Base-by-base conservation (phyloP, 2,329 filamentous ascomycete genomes). In the Pseudogymnoascus sp. region DNA sequence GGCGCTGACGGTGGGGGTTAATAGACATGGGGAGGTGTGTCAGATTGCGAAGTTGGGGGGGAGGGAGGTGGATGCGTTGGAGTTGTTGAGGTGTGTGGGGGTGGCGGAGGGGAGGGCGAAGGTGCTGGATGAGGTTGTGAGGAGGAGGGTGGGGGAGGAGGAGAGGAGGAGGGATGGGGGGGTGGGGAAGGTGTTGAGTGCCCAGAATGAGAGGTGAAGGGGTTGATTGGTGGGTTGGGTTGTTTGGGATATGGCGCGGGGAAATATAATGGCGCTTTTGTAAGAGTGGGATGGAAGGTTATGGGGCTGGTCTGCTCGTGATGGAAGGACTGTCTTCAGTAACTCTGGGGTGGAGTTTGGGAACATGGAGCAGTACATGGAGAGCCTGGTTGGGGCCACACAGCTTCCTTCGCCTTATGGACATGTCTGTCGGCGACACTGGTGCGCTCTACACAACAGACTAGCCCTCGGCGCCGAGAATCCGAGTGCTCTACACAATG, bases 41-140 rank as follows among this genome's bases (percentile, higher is more conserved):
- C 91, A 96, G 76, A 84, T 97, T 65, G 88, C 92, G 31, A 99
- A 99, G 78, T 85, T 95, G 64, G 93, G 93, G 23, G 95, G 95
- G 26, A 82, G 84, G 19, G 84, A 92, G 0, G 84, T 96, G 11
- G 90, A 97, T 74, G 92, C 93, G 1, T 79, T 93, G 65, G 80
- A 83, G 35, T 78, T 97, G 68, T 79, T 99, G 68, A 84, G 87
- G 69, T 96, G 90, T 76, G 87, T 89, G 1, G 86, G 83, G 63
- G 77, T 87, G 64, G 92, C 93, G 10, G 75, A 93, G 73, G 81
- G 83, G 65, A 96, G 93, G 77, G 90, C 90, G 19, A 91, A 91
- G 78, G 87, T 91, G 69, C 82, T 97, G 68, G 89, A 89, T 67
- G 82, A 83, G 19, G 78, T 91, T 69, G 83, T 99, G 64, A 87